Percentiles rank a stretch among this genome's conserved stretches.
Conservation (phyloP, 2,329 filamentous ascomycete species). For the Cladosporium halotolerans region DNA sequence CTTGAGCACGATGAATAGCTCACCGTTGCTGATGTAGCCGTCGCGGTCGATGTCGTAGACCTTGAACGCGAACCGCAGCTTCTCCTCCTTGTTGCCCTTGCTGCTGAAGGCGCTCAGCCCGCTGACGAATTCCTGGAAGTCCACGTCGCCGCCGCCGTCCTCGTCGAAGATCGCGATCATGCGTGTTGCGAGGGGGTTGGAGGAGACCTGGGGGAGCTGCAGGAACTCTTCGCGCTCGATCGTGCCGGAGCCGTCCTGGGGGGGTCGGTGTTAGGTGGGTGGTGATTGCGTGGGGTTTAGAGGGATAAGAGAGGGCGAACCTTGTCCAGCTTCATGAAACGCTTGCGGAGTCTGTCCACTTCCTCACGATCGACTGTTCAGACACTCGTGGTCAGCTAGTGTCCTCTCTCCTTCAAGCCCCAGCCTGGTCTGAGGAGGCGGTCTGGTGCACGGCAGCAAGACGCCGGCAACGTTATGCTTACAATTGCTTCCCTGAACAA, state of each 20-base stretch:
- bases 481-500: constrained; percentile 97
- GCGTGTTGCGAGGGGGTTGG: constrained; percentile 92
- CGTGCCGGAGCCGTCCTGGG: constrained; percentile 93
- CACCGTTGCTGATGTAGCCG: constrained; percentile 96
- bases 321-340: constrained; percentile 99
- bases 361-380: constrained; percentile 86
- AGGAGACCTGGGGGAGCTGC: constrained; percentile 92
- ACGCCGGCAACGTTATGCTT: constrained; percentile 32
- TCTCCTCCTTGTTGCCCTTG: constrained; percentile 99
- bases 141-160: constrained; percentile 93
- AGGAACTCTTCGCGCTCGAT: constrained; percentile 99
- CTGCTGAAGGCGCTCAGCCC: constrained; percentile 92
- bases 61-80: constrained; percentile 95
- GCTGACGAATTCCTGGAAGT: constrained; percentile 97
- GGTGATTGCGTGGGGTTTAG: background rate
- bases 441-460: background rate
- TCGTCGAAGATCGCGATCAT: constrained; percentile 99
- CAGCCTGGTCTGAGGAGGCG: background rate
- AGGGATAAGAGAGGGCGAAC: constrained; percentile 44
- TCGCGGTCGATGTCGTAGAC: constrained; percentile 99
- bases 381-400: constrained; percentile 13
- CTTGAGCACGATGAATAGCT: constrained; percentile 98
- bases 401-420: background rate
- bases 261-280: background rate
- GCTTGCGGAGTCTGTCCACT: constrained; percentile 88